Conservation (phyloP, 2,329 filamentous ascomycete species). For the Trichoderma atroviride region DNA sequence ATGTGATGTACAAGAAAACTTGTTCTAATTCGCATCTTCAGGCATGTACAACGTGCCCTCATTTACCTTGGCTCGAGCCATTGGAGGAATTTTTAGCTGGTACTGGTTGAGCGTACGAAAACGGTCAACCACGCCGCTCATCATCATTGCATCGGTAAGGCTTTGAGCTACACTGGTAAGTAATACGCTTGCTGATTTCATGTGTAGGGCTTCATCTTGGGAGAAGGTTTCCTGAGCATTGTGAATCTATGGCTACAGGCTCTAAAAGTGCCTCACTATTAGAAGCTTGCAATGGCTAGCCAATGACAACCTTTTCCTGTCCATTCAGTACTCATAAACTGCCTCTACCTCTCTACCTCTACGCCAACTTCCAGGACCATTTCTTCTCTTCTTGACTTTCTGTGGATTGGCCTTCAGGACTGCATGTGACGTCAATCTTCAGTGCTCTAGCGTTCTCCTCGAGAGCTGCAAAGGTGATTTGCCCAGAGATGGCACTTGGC, state of each 20-base stretch:
- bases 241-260: constrained; percentile 84
- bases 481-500: constrained; percentile 64
- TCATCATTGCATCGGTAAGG: constrained; percentile 76
- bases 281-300: constrained; percentile 22
- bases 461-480: constrained; percentile 70
- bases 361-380: constrained; percentile 57
- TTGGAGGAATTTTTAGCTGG: constrained; percentile 74
- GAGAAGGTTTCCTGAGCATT: constrained; percentile 90
- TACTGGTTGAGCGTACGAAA: constrained; percentile 68
- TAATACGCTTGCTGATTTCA: neutral
- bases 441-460: constrained; percentile 70
- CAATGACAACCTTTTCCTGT: neutral
- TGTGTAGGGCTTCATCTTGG: constrained; percentile 77
- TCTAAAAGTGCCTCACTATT: constrained; percentile 73
- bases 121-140: constrained; percentile 71
- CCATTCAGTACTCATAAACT: neutral
- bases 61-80: constrained; percentile 85
- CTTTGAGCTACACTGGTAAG: neutral
- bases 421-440: constrained; percentile 67
- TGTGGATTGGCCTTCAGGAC: constrained; percentile 39
- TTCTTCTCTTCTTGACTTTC: constrained; percentile 41
- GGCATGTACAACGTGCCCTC: constrained; percentile 98
- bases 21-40: constrained; percentile 35
- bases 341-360: constrained; percentile 43
- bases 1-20: neutral